Percentiles rank a stretch among this genome's conserved stretches.
These are phyloP conservation scores for Aspergillus clavatus DNA, from an alignment of 2,329 filamentous ascomycete species.

Conservation along the genomic window DNA sequence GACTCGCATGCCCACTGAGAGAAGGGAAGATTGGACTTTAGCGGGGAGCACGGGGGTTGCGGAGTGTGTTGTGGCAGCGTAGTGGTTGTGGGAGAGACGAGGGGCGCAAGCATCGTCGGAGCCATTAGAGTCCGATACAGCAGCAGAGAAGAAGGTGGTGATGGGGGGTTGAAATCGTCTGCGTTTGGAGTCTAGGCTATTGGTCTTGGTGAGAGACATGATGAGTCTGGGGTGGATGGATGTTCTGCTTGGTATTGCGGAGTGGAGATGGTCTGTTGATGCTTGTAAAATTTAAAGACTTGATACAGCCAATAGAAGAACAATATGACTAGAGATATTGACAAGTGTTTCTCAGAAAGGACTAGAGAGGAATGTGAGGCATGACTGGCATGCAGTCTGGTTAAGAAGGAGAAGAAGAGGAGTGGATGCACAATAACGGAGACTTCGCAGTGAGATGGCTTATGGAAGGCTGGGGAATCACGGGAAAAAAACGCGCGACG, in stretches of 20 bases:
- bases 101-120: constrained; percentile 9
- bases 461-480: constrained; percentile 15
- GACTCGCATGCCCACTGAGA: constrained; percentile 89
- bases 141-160: constrained; percentile 34
- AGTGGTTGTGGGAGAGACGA: constrained; percentile 37
- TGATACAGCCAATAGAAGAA: neutral
- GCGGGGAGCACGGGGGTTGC: constrained; percentile 54
- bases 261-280: neutral
- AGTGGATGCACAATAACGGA: constrained; percentile 4
- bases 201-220: constrained; percentile 13
- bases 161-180: constrained; percentile 44
- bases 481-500: constrained; percentile 21
- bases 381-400: constrained; percentile 1
- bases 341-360: neutral
- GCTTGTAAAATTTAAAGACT: neutral
- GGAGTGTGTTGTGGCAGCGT: constrained; percentile 36
- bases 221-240: constrained; percentile 8
- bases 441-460: too few relatives aligned
- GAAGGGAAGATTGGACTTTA: constrained; percentile 71
- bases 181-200: constrained; percentile 34
- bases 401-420: constrained; percentile 2
- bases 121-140: constrained; percentile 12
- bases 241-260: too few relatives aligned
- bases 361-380: neutral
- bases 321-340: neutral